Base-by-base conservation (phyloP, 2,329 filamentous ascomycete genomes). In the Thelonectria blattea region DNA sequence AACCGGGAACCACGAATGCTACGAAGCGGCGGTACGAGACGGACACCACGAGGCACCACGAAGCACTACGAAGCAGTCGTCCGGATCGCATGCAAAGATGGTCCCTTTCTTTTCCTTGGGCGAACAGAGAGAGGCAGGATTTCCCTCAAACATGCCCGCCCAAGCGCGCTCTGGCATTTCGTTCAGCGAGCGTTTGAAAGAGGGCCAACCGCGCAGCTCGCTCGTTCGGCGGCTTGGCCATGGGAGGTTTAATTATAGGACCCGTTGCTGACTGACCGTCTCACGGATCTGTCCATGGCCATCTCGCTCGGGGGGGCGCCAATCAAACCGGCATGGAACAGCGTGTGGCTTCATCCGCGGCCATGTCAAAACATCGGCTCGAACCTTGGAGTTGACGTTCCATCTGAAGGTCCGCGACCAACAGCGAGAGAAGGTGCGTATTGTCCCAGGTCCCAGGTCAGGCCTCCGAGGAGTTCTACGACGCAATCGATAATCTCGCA, bases 381-480 rank as follows among this genome's bases (percentile, higher is more conserved):
- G 48, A 52, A 50, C 46, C 52, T 55, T 47, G 42, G 45, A 32
- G 30, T 50, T 30, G 39, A 52, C 42, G 60, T 52, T 51, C 58
- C 52, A 54, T 53, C 42, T 39, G 9, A 49, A 59, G 55, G 39
- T 30, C 61, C 67, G 51, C 52, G 46, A 53, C 55, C 56, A 56
- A 50, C 50, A 56, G 57, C 27, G 4, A 24, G 51, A 49, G 14
- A 48, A 49, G 54, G 57, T 47, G 10, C 45, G 20, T 61, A 49
- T 57, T 52, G 51, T 54, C 57, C 50, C 53, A 51, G 41, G 17
- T 27, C 57, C 50, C 53, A 51, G 41, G 17, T 27, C 47, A 27
- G 50, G 18, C 39, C 60, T 20, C 57, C 54, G 62, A 59, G 60
- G 65, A 60, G 56, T 62, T 62, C 47, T n/a, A 52, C 20, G 34